phyloP scores from a whole-genome alignment of 148 eudicot species.

The Amaranthus hypochondriacus region DNA sequence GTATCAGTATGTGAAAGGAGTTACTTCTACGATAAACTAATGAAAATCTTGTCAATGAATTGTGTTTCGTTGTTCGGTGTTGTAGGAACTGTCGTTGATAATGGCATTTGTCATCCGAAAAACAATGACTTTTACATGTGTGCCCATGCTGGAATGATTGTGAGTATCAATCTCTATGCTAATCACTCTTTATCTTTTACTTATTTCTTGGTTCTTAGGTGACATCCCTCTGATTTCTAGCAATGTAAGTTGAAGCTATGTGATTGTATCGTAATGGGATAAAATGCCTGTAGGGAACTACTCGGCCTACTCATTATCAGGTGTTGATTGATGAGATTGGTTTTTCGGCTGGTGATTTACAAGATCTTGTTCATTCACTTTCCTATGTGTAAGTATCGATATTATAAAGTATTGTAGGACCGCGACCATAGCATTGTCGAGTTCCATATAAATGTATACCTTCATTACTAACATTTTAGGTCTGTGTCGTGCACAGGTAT shows the following conservation, averaged over 20 bases:
- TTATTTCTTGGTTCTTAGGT: no score
- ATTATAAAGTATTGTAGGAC: background rate
- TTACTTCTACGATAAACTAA: background rate
- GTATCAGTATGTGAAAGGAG: background rate
- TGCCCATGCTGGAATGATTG: constrained; percentile 46
- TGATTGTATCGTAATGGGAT: background rate
- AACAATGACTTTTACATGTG: constrained; percentile 42
- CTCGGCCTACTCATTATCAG: constrained; percentile 45
- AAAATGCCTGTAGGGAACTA: constrained; percentile 30
- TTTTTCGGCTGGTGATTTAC: constrained; percentile 34
- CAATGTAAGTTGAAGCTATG: no score
- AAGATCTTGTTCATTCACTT: constrained; percentile 38
- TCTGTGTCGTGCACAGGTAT: constrained; percentile 20
- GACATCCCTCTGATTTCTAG: no score
- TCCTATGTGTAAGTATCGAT: constrained; percentile 36
- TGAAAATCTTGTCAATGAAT: no score
- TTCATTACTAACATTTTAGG: background rate
- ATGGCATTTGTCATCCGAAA: constrained; percentile 32
- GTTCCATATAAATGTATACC: background rate
- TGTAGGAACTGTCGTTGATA: constrained; percentile 37
- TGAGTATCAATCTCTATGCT: constrained; percentile 13
- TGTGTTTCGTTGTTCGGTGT: constrained; percentile 3
- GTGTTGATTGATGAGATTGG: constrained; percentile 39
- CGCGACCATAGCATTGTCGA: no score
- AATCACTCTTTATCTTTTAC: no score